These are phyloP conservation scores for Daphne laureola DNA, from an alignment of 441 rosid species.

Conservation along the genomic window DNA sequence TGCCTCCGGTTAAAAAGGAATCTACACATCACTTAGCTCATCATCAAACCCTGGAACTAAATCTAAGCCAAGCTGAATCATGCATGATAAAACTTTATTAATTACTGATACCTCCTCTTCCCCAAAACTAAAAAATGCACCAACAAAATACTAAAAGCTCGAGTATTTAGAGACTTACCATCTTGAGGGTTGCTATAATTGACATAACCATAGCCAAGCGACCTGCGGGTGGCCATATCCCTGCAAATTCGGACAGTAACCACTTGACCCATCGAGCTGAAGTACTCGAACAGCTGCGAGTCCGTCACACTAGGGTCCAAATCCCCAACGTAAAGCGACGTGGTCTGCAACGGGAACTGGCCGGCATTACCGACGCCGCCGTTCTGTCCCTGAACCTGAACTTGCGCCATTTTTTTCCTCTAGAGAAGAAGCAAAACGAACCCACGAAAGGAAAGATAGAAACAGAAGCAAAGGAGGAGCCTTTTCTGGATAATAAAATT, in stretches of 20 bases:
- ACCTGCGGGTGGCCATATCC: slow-evolving; percentile 61
- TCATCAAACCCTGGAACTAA: slow-evolving; percentile 6
- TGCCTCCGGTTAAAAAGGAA: not conserved
- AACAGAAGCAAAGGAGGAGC: not conserved
- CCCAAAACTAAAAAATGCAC: not conserved
- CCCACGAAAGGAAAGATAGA: slow-evolving; percentile 5
- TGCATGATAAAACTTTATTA: not conserved
- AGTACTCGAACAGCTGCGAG: slow-evolving; percentile 67
- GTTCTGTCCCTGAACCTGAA: slow-evolving; percentile 52
- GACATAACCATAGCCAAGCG: slow-evolving; percentile 86
- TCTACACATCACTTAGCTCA: not conserved
- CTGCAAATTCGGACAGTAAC: slow-evolving; percentile 71
- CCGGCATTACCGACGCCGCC: slow-evolving; percentile 9
- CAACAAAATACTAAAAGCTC: not conserved
- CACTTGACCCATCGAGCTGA: slow-evolving; percentile 70
- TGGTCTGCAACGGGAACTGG: slow-evolving; percentile 40
- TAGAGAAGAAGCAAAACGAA: slow-evolving; percentile 10
- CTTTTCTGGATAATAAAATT: slow-evolving; percentile 3
- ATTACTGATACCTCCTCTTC: not conserved
- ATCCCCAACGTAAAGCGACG: slow-evolving; percentile 87
- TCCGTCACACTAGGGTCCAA: slow-evolving; percentile 64
- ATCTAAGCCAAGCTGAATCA: not conserved
- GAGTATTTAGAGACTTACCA: slow-evolving; percentile 28
- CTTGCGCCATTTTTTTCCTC: slow-evolving; percentile 47
- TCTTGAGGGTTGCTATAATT: slow-evolving; percentile 62